A percentile compares a stretch with the other conserved stretches of the same genome.
phyloP scores from a whole-genome alignment of 768 basidiomycete genomes.

The Russula virescens region DNA sequence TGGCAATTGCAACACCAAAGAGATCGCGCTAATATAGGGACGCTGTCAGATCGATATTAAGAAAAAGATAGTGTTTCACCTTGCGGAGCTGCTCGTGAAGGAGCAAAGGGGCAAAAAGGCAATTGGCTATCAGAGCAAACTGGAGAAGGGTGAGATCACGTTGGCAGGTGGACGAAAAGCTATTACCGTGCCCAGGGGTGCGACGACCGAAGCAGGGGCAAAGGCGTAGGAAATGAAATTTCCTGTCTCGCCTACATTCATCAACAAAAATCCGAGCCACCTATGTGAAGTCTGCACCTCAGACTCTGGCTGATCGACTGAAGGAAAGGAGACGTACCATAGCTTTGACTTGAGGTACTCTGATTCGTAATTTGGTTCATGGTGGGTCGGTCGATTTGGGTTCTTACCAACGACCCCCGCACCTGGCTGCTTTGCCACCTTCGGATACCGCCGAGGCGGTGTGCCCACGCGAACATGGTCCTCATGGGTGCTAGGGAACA shows the following conservation, averaged over 20 bases:
- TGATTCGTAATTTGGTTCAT: conserved; percentile 41
- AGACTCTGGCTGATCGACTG: neutral
- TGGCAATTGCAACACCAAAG: conserved; percentile 70
- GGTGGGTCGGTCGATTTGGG: neutral
- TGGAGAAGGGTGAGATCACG: conserved; percentile 30
- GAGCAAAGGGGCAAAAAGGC: conserved; percentile 85
- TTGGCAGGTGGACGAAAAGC: conserved; percentile 20
- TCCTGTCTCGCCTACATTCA: conserved; percentile 85
- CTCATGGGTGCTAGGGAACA: neutral
- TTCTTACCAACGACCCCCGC: neutral
- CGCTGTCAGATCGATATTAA: conserved; percentile 17
- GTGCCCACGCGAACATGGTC: neutral
- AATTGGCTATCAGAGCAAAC: conserved; percentile 94
- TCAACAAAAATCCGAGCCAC: conserved; percentile 86
- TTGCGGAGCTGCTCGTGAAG: conserved; percentile 77
- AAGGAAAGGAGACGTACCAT: conserved; percentile 47
- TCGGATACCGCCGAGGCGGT: neutral
- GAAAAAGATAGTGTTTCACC: conserved; percentile 36
- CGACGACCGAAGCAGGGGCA: conserved; percentile 89
- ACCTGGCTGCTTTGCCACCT: neutral
- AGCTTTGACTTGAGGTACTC: conserved; percentile 80
- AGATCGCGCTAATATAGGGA: conserved; percentile 54
- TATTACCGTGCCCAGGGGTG: conserved; percentile 89
- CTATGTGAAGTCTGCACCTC: conserved; percentile 34
- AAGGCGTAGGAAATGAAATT: conserved; percentile 91